These are phyloP conservation scores for Raddia distichophylla DNA, from an alignment of 176 grass and related monocot species.

Conservation along the genomic window DNA sequence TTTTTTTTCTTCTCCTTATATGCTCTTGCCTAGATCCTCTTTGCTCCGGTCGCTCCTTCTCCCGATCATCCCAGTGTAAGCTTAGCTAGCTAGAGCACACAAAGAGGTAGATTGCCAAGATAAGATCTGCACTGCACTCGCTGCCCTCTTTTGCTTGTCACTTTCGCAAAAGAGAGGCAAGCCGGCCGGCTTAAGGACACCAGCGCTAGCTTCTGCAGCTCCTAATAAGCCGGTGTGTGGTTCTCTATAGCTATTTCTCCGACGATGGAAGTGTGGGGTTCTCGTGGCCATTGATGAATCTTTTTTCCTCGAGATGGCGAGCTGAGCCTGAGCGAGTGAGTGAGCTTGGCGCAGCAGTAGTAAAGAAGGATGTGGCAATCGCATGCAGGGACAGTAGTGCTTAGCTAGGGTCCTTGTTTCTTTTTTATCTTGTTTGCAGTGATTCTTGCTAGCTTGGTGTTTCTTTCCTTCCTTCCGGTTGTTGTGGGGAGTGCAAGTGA, in stretches of 20 bases:
- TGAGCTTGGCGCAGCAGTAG: background rate
- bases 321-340: conserved; percentile 30
- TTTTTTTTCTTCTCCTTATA: background rate
- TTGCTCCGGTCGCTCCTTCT: background rate
- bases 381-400: conserved; percentile 35
- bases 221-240: conserved; percentile 41
- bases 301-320: conserved; percentile 42
- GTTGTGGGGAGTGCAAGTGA: conserved; percentile 31
- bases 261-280: conserved; percentile 40
- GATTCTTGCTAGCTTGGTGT: conserved; percentile 31
- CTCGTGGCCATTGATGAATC: conserved; percentile 43
- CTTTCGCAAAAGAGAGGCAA: conserved; percentile 62
- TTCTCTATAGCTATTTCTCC: background rate
- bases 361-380: conserved; percentile 25
- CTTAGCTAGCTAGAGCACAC: conserved; percentile 52
- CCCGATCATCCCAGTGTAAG: conserved; percentile 20
- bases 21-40: conserved; percentile 36
- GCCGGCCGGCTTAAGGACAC: conserved; percentile 30
- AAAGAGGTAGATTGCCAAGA: conserved; percentile 59
- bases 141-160: conserved; percentile 56
- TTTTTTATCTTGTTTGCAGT: conserved; percentile 5
- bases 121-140: conserved; percentile 55
- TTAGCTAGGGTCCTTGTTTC: conserved; percentile 12
- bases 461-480: conserved; percentile 45
- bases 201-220: conserved; percentile 14